Base-by-base conservation (phyloP, 2,329 filamentous ascomycete species). In the Parastagonospora nodorum region DNA sequence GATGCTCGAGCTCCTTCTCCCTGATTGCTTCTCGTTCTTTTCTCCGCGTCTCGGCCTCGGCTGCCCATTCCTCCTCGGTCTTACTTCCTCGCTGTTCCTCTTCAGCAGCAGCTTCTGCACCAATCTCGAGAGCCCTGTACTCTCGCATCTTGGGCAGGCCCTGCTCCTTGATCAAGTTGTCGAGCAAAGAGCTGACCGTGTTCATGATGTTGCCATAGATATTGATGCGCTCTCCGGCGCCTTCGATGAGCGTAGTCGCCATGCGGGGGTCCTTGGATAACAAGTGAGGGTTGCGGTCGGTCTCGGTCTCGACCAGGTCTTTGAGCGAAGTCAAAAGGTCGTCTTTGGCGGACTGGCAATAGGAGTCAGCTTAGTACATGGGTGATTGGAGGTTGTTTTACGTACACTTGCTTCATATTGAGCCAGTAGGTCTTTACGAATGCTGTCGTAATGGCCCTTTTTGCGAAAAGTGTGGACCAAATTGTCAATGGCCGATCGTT, bases 401-500 rank as follows among this genome's bases (percentile, higher is more conserved):
- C 82, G 50, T 81, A 90, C 88, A 60, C 85, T 87, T 28, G 83
- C 82, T 65, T 87, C 84, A 60, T 90, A 90, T 50, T 89, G 86
- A 39, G 88, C 84, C 83, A 89, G 91, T 9, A 90, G 81, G 63
- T 89, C 83, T 69, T 91, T 92, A 54, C 89, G 85, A 57, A 92
- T 83, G 11, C 82, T 78, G 73, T 94, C 90, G 67, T 92, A 94
- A 50, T 88, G 88, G 53, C 90, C 90, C 73, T 90, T 91, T 76
- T 92, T 93, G 75, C 92, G 92, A 77, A 92, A 93, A 9, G 83
- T 87, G 67, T 90, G 87, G n/a, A 89, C 84, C 16, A 93, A 81
- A 12, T 81, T 83, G 62, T 92, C 89, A 49, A 93, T 90, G 1
- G 87, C 86, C 1, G 83, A 82, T 57, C 88, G 82, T 45, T 90